A percentile compares a stretch with the other conserved stretches of the same genome.
phyloP scores from a whole-genome alignment of 2,329 filamentous ascomycete genomes.

The Zasmidium cellare region DNA sequence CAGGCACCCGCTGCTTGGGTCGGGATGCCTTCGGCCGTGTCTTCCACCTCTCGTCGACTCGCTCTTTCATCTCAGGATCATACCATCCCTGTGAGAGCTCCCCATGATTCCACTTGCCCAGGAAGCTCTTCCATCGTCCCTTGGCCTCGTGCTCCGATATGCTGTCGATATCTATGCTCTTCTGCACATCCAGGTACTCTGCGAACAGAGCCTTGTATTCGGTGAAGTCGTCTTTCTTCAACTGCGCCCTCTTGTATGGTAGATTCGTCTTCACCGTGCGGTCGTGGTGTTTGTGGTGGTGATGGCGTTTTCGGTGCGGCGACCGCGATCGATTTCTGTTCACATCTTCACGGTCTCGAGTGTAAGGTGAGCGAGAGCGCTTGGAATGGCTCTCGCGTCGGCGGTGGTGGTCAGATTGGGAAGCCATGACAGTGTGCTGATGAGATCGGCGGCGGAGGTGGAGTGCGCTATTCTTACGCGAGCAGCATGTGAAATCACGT shows the following conservation, averaged over 20 bases:
- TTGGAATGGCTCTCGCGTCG: background rate
- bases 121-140: constrained; percentile 91
- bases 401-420: background rate
- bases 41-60: constrained; percentile 41
- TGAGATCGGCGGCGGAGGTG: background rate
- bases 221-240: constrained; percentile 69
- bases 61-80: constrained; percentile 69
- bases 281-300: constrained; percentile 8
- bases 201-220: constrained; percentile 72
- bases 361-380: constrained; percentile 28
- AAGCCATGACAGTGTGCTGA: background rate
- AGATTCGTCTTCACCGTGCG: constrained; percentile 13
- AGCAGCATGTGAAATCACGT: background rate
- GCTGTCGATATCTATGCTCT: constrained; percentile 67
- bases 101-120: constrained; percentile 86
- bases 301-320: constrained; percentile 21
- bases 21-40: constrained; percentile 6
- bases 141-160: constrained; percentile 73
- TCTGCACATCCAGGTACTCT: constrained; percentile 86
- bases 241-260: constrained; percentile 42
- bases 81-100: constrained; percentile 93
- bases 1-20: constrained; percentile 19
- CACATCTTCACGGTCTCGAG: constrained; percentile 13
- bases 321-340: constrained; percentile 30
- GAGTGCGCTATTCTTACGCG: background rate